Percentiles rank a stretch among this genome's conserved stretches.
These are phyloP conservation scores for Candida tunisiensis DNA, from an alignment of 1,139 yeast species.

Conservation along the genomic window DNA sequence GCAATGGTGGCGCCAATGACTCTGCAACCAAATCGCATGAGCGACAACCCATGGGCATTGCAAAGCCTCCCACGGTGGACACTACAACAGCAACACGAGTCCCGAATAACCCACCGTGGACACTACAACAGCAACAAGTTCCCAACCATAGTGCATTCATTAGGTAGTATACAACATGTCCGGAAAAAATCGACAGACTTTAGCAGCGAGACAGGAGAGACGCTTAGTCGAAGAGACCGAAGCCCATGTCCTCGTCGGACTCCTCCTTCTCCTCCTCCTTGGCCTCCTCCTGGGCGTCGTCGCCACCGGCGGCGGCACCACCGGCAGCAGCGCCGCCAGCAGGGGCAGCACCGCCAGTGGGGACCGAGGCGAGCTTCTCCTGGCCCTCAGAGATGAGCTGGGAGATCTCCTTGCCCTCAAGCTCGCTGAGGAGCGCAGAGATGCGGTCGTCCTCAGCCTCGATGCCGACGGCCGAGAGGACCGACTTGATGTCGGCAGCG, in stretches of 20 bases:
- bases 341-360: constrained; percentile 94
- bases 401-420: constrained; percentile 84
- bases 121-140: no score
- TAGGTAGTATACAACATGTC: no score
- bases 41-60: no score
- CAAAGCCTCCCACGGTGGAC: no score
- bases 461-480: constrained; percentile 85
- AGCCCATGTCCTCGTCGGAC: constrained; percentile 22
- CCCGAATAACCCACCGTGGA: no score
- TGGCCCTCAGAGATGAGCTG: constrained; percentile 95
- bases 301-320: constrained; percentile 52
- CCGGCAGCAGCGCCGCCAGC: constrained; percentile 55
- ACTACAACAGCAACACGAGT: no score
- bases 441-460: constrained; percentile 90
- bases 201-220: constrained; percentile 21
- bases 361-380: constrained; percentile 89
- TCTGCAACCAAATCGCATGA: no score
- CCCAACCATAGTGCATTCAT: no score
- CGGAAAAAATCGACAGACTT: constrained; percentile 1
- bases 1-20: no score
- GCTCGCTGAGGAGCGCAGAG: constrained; percentile 69
- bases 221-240: constrained; percentile 22
- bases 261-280: constrained; percentile 16
- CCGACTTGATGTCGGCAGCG: constrained; percentile 78
- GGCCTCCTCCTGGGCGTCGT: constrained; percentile 38